Evolutionary conservation across 768 basidiomycete genomes (phyloP).

Genomic region (Sporobolomyces pararoseus): DNA sequence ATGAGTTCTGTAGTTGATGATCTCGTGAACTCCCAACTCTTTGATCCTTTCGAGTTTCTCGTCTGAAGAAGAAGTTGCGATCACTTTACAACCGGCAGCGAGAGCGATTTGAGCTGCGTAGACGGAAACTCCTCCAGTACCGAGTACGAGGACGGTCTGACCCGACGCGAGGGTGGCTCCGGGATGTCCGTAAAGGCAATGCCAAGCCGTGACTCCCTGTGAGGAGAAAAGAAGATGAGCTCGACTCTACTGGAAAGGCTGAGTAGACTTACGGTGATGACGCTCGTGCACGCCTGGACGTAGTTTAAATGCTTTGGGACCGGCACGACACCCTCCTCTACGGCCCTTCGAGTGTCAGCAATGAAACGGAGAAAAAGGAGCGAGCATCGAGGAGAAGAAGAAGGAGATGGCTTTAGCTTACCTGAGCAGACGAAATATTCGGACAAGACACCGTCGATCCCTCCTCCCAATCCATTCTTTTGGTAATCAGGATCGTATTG

Average conservation of each 20-base stretch:
- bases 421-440: constrained; percentile 26
- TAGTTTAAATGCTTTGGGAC: constrained; percentile 61
- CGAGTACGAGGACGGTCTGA: constrained; percentile 41
- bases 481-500: constrained; percentile 35
- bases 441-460: constrained; percentile 29
- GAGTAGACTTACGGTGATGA: constrained; percentile 45
- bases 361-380: background rate
- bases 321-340: constrained; percentile 52
- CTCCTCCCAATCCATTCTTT: constrained; percentile 34
- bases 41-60: constrained; percentile 55
- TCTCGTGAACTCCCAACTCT: constrained; percentile 54
- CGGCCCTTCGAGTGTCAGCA: background rate
- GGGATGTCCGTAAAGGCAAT: constrained; percentile 53
- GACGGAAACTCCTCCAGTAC: constrained; percentile 49
- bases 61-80: constrained; percentile 66
- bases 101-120: constrained; percentile 61
- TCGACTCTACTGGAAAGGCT: constrained; percentile 54
- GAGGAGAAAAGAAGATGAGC: background rate
- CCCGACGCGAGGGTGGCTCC: constrained; percentile 25
- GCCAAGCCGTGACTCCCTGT: constrained; percentile 60
- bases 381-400: too few relatives aligned
- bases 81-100: constrained; percentile 62
- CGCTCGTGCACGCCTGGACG: constrained; percentile 60
- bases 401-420: background rate
- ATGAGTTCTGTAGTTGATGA: constrained; percentile 61